Base-by-base conservation (phyloP, 306 rosid genomes). In the Potentilla sterilis region DNA sequence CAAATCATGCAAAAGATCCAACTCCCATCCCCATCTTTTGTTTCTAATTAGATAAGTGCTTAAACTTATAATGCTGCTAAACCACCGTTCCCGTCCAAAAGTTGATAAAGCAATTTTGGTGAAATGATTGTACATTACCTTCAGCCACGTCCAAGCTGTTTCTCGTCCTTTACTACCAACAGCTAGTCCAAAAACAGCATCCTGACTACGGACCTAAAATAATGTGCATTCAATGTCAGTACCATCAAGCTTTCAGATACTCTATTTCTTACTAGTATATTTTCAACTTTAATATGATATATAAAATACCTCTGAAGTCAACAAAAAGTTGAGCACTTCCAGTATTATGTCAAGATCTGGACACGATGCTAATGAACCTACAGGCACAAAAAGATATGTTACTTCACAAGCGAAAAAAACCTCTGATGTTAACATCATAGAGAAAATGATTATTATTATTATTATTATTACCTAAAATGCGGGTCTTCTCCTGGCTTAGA, bases 161-260 rank as follows among this genome's bases (percentile, higher is more conserved):
- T 94, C 97, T 70, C 96, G 91, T 72, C 96, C 98, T 74, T 90
- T 81, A 55, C 43, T 47, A 71, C 84, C 55, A 75, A 87, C 88
- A 78, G 81, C 75, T 15, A 91, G 86, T 76, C 98, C 98, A 69
- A 71, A 79, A 77, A 86, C 80, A 74, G 88, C 97, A 82, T 94
- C 98, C 80, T 94, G 98, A 80, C 88, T 91, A 12, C 98, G 95
- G 63, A 94, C 98, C 98, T 93, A 52, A 44, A 76, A 47, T n/a
- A 18, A 65, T 18, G 65, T 44, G 38, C 43, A 72, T 59, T 64
- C 13, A 35, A 73, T 70, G 46, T 34, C 67, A 42, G 46, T 48
- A 80, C 78, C 74, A 84, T 76, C 51, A 67, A 76, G 58, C 78
- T 81, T 77, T 70, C 44, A 76, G 64, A 69, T 41, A 55, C 5